These are phyloP conservation scores for Metschnikowia dekortorum DNA, from an alignment of 805 yeast species.

Conservation along the genomic window DNA sequence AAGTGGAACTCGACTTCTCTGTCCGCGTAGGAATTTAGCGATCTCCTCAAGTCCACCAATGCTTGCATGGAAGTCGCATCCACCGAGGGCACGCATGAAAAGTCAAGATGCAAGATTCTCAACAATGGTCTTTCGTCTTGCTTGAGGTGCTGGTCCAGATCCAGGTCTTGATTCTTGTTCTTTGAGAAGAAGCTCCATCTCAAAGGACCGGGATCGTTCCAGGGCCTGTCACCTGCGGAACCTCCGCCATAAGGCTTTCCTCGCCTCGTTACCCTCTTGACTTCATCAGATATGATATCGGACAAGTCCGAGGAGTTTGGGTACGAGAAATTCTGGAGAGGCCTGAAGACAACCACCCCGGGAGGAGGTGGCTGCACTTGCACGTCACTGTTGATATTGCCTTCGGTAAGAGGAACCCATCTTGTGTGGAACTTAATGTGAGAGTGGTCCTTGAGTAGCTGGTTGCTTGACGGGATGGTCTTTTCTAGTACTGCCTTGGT, in stretches of 20 bases:
- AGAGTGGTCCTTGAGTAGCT: conserved; percentile 26
- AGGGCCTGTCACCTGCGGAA: conserved; percentile 64
- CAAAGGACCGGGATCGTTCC: conserved; percentile 84
- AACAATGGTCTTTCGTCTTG: conserved; percentile 58
- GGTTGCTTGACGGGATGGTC: conserved; percentile 18
- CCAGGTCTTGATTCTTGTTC: conserved; percentile 7
- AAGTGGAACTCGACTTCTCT: conserved; percentile 87
- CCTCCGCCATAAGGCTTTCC: conserved; percentile 43
- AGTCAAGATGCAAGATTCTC: conserved; percentile 73
- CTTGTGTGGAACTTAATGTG: conserved; percentile 47
- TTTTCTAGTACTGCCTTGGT: conserved; percentile 13
- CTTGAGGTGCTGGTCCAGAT: conserved; percentile 17
- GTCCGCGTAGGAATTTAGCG: conserved; percentile 70
- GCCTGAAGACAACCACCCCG: conserved; percentile 82
- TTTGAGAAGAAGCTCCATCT: conserved; percentile 26
- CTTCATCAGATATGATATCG: conserved; percentile 65
- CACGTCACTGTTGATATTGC: conserved; percentile 52
- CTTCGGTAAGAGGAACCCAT: conserved; percentile 63
- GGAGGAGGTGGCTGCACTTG: conserved; percentile 77
- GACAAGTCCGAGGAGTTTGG: conserved; percentile 73
- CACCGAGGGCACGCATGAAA: conserved; percentile 66
- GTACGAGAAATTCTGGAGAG: conserved; percentile 76
- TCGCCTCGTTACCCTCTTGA: conserved; percentile 55
- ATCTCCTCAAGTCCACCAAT: conserved; percentile 69
- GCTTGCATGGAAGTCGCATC: conserved; percentile 81